These are phyloP conservation scores for Sporisorium graminicola DNA, from an alignment of 1,284 basidiomycete species.

Conservation along the genomic window DNA sequence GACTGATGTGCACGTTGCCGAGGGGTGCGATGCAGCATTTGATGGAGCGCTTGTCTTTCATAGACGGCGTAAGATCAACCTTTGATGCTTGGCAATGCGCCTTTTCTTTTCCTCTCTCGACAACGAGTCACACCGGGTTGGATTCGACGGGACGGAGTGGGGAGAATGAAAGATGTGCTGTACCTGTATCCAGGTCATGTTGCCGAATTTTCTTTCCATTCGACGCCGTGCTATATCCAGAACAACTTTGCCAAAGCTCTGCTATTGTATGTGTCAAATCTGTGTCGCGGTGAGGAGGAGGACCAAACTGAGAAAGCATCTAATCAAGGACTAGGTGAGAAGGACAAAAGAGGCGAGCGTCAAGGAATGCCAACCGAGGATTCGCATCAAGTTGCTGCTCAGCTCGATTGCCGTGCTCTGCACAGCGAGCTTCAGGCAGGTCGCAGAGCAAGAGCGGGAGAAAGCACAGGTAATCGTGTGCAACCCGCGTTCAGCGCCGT, in stretches of 20 bases:
- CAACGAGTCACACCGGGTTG: slow-evolving; percentile 21
- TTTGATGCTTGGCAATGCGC: neutral
- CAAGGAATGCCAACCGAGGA: neutral
- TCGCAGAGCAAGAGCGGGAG: neutral
- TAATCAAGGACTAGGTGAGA: neutral
- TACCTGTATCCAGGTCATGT: slow-evolving; percentile 46
- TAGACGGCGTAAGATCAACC: neutral
- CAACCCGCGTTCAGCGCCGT: too few relatives aligned
- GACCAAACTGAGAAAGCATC: neutral
- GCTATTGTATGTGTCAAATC: neutral
- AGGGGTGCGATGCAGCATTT: slow-evolving; percentile 6
- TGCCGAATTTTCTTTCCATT: slow-evolving; percentile 36
- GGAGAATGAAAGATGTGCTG: slow-evolving; percentile 36
- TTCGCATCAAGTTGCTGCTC: neutral
- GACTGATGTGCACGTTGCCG: slow-evolving; percentile 29
- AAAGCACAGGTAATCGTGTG: too few relatives aligned
- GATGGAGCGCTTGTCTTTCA: slow-evolving; percentile 3
- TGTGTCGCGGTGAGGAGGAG: neutral
- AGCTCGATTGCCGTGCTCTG: neutral
- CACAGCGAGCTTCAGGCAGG: neutral
- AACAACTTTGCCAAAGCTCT: slow-evolving; percentile 36
- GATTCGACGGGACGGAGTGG: slow-evolving; percentile 23
- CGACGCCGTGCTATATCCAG: slow-evolving; percentile 57
- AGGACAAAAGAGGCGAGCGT: too few relatives aligned
- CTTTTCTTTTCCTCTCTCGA: slow-evolving; percentile 1